Evolutionary conservation across 345 rosid genomes (phyloP), one percentile per base, ranked within the genome.

Genomic region (Geranium brycei): DNA sequence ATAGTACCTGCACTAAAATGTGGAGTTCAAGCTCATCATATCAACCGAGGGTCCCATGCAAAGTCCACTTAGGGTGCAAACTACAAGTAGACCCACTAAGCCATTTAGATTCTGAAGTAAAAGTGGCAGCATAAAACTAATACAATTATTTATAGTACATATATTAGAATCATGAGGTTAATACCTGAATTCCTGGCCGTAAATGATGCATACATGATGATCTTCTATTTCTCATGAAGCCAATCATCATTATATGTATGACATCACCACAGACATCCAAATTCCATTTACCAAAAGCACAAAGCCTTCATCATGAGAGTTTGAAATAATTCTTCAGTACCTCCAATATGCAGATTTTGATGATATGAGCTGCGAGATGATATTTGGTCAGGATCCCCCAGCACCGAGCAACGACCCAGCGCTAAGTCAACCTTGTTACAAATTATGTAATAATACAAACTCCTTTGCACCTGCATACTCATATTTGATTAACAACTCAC

Each of bases 361-460:
- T 59, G 95, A 90, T 72, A 87, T 86, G 86, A 93, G 97, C 61
- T 93, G 99, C 23, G 80, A 90, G 78, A 90, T 90, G 91, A 80
- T 93, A 73, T 90, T 83, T 64, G 99, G 99, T 58, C 83, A 81
- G 74, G 95, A 89, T 5, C 97, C 97, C 63, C 91, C 91, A 19
- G 69, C 76, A 57, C 19, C 77, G 51, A 56, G 63, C 4, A 87
- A 87, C 68, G 99, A 93, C 73, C 95, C 99, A 15, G 96, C 85
- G 40, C 73, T 87, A 76, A 82, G 69, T 64, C 93, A 89, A 63
- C 96, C 96, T 17, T 93, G 99, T 82, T 85, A 77, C 69, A 80
- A 83, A 75, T 71, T 79, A 73, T 93, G 99, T 93, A 83, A 80
- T 74, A 18, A 59, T 67, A n/a, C 17, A 30, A 41, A 53, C 47